Evolutionary conservation across 495 filamentous ascomycete genomes (phyloP).

Genomic region (Penicillium ucsense): DNA sequence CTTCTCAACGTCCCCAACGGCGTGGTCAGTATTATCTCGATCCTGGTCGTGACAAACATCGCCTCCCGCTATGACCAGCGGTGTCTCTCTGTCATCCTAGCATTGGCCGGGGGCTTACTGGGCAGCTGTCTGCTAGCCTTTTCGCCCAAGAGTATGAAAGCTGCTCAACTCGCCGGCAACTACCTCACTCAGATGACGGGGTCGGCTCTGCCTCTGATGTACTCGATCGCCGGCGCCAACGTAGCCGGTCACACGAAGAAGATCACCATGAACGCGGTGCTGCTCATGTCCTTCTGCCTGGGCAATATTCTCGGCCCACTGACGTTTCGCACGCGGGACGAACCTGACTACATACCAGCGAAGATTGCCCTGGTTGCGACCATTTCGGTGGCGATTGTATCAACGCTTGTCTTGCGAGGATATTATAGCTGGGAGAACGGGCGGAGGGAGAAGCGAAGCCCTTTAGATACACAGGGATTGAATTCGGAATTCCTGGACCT

Average conservation of each 20-base stretch:
- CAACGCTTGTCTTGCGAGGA: conserved; percentile 22
- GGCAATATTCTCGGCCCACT: conserved; percentile 51
- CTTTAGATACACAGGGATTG: conserved; percentile 8
- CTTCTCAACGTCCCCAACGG: conserved; percentile 58
- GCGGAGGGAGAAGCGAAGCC: conserved; percentile 17
- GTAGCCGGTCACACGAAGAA: conserved; percentile 42
- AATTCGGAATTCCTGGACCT: conserved; percentile 28
- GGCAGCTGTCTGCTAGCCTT: conserved; percentile 55
- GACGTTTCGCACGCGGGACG: conserved; percentile 36
- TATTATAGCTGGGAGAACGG: conserved; percentile 42
- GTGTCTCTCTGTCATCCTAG: conserved; percentile 35
- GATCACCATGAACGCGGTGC: conserved; percentile 46
- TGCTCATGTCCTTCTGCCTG: conserved; percentile 49
- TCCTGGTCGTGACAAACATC: conserved; percentile 37
- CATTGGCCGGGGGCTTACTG: conserved; percentile 33
- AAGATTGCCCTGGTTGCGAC: conserved; percentile 51
- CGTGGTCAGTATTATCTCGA: conserved; percentile 44
- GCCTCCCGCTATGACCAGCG: conserved; percentile 36
- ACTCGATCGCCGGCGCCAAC: conserved; percentile 35
- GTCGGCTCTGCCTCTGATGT: conserved; percentile 28
- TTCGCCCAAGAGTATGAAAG: conserved; percentile 23
- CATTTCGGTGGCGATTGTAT: conserved; percentile 28
- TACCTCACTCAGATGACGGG: conserved; percentile 33
- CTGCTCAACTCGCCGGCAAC: conserved; percentile 26
- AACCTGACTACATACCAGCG: conserved; percentile 46